Evolutionary conservation across 2,329 filamentous ascomycete species (phyloP).

Genomic region (Aureobasidium sp.): DNA sequence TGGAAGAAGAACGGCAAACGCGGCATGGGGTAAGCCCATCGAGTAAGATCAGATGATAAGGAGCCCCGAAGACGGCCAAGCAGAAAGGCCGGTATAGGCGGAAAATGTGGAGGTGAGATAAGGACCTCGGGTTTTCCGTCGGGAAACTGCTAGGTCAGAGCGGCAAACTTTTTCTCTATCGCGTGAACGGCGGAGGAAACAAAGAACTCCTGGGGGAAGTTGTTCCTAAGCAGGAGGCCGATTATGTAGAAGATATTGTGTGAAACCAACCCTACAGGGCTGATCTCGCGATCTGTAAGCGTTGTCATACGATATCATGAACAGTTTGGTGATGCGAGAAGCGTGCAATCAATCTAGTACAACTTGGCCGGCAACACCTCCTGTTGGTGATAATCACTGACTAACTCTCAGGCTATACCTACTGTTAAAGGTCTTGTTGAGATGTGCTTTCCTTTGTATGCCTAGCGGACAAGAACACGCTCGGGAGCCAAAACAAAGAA

Average conservation of each 20-base stretch:
- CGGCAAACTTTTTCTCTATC: not conserved
- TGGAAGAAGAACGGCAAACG: not conserved
- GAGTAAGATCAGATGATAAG: slow-evolving; percentile 2
- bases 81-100: not conserved
- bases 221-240: not conserved
- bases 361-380: slow-evolving; percentile 3
- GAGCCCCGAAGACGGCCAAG: not conserved
- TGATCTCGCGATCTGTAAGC: slow-evolving; percentile 1
- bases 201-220: not conserved
- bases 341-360: slow-evolving; percentile 9
- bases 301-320: not conserved
- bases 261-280: not conserved
- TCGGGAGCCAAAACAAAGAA: slow-evolving; percentile 2
- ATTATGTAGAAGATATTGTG: not conserved
- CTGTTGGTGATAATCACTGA: not conserved
- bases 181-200: not conserved
- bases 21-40: slow-evolving; percentile 6
- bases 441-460: slow-evolving; percentile 1
- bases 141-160: not conserved
- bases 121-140: not conserved
- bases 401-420: slow-evolving; percentile 7
- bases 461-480: not conserved
- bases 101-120: not conserved
- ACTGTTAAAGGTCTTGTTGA: slow-evolving; percentile 4
- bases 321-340: not conserved